A percentile compares a stretch with the other conserved stretches of the same genome.
phyloP scores from a whole-genome alignment of 106 monocot genomes.

The Dioscorea alata region DNA sequence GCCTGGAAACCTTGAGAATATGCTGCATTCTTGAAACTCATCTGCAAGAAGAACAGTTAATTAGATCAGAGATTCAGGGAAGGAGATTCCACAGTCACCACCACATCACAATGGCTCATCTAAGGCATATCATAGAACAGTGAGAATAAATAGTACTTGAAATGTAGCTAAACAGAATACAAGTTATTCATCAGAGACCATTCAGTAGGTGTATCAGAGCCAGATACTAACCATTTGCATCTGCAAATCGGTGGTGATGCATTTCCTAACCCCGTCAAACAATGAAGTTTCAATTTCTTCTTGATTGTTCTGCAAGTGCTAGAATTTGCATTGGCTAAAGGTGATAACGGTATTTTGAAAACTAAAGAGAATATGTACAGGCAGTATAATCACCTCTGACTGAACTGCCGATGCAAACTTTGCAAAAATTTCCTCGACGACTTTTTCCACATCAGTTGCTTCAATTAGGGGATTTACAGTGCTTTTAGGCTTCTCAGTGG shows the following conservation, averaged over 20 bases:
- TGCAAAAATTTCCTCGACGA: slow-evolving; percentile 63
- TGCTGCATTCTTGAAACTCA: slow-evolving; percentile 18
- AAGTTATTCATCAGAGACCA: too few relatives aligned
- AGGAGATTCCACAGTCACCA: too few relatives aligned
- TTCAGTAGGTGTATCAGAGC: too few relatives aligned
- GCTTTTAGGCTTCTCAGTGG: slow-evolving; percentile 18
- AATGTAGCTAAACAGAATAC: too few relatives aligned
- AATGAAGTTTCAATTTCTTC: slow-evolving; percentile 22
- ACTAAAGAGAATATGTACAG: slow-evolving; percentile 2
- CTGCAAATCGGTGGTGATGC: slow-evolving; percentile 54
- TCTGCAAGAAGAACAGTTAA: not conserved
- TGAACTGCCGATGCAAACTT: slow-evolving; percentile 44
- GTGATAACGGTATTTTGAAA: not conserved
- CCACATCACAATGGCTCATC: too few relatives aligned
- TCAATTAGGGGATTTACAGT: slow-evolving; percentile 16
- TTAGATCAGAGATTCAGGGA: too few relatives aligned
- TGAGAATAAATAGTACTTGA: too few relatives aligned
- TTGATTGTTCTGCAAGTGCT: slow-evolving; percentile 28
- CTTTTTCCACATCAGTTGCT: slow-evolving; percentile 39
- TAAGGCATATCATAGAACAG: too few relatives aligned
- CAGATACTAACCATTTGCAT: slow-evolving; percentile 47
- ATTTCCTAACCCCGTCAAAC: slow-evolving; percentile 41
- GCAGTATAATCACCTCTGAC: slow-evolving; percentile 36
- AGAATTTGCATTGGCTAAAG: not conserved
- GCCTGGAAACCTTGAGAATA: slow-evolving; percentile 15